These are phyloP conservation scores for Flaveria ramosissima DNA, from an alignment of 129 eudicot genomes.

Conservation along the genomic window DNA sequence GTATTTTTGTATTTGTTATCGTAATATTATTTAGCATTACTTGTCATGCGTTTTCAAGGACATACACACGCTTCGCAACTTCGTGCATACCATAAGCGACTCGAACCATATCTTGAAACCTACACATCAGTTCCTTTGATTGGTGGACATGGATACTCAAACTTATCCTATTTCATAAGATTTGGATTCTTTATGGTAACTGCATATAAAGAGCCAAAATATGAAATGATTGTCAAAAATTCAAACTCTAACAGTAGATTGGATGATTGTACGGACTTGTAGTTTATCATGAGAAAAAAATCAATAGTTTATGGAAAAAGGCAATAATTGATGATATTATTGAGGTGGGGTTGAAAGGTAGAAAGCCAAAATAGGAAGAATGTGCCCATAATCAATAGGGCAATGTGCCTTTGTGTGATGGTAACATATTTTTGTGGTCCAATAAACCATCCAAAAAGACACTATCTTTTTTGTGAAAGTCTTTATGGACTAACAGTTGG, in stretches of 20 bases:
- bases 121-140: neutral
- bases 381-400: slow-evolving; percentile 51
- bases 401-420: slow-evolving; percentile 31
- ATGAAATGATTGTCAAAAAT: slow-evolving; percentile 14
- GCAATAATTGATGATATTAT: slow-evolving; percentile 31
- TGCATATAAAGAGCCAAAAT: slow-evolving; percentile 6
- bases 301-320: neutral
- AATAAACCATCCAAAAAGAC: slow-evolving; percentile 40
- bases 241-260: neutral
- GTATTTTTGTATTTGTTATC: no score
- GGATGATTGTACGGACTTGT: neutral
- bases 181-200: slow-evolving; percentile 9
- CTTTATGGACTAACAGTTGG: slow-evolving; percentile 29
- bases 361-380: slow-evolving; percentile 36
- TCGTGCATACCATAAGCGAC: neutral
- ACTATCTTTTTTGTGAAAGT: slow-evolving; percentile 35
- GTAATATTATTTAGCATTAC: neutral
- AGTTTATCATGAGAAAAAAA: neutral
- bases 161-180: slow-evolving; percentile 2
- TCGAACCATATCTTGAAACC: neutral
- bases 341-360: slow-evolving; percentile 38
- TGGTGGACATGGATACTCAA: slow-evolving; percentile 1
- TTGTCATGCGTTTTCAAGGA: neutral
- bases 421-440: slow-evolving; percentile 47
- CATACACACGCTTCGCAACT: neutral